Base-by-base conservation (phyloP, 129 eudicot genomes). In the Pittosporum tobira region DNA sequence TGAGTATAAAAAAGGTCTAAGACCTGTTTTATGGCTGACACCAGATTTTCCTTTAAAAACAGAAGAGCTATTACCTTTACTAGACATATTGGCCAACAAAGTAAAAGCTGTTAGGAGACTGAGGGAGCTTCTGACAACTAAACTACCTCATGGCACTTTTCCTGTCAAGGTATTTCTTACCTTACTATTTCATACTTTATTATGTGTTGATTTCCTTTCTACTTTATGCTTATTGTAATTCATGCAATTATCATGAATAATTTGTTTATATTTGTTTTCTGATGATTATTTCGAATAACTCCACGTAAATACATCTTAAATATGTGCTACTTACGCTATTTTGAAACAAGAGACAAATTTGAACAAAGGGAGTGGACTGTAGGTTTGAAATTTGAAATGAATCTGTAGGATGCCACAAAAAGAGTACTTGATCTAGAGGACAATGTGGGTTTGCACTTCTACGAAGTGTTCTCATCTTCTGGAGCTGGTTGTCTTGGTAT, bases 11-110 rank as follows among this genome's bases (percentile, higher is more conserved):
- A 88, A 88, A 69, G 96, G 96, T 59, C 45, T 88, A 66, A 81
- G 94, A 51, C 96, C 96, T 21, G 91, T 88, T 62, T 80, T 88
- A 56, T 88, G 96, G 96, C 65, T 84, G 69, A 88, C 96, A 24
- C 94, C 91, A 3, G 96, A 88, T 77, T 88, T 88, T 42, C 96
- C 94, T 6, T 75, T 88, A 80, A 74, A 69, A 70, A 88, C 96
- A 5, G 94, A 88, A 18, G 96, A 88, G 66, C 85, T 88, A 46
- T 64, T 88, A 69, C 96, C 96, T 21, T 82, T 88, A 73, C 87
- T 88, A n/a, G 96, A 88, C 81, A 88, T 88, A 62, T 73, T 88
- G 74, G 96, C 96, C 61, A 84, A 81, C 71, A 88, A 88, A 79
- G 96, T 88, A 55, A 88, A 88, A 73, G 96, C 96, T 36, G 73